Evolutionary conservation across 1,284 basidiomycete genomes (phyloP), one percentile per base, ranked within the genome.

Genomic region (Heterobasidion parviporum): DNA sequence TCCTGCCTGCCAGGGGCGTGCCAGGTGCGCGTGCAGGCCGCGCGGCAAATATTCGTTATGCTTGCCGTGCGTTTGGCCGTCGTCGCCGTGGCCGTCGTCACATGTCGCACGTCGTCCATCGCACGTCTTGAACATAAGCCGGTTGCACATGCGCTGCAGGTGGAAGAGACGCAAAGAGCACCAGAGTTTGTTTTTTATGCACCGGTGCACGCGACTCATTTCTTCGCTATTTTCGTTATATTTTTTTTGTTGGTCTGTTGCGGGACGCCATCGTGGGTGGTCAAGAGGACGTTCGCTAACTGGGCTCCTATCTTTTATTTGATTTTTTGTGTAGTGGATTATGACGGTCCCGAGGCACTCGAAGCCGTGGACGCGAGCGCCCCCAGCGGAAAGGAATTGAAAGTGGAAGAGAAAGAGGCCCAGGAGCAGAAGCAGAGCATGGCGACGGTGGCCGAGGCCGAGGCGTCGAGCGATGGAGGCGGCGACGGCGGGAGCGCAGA

Each of bases 341-440:
- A 85, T 85, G 87, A 89, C 64, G 84, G 80, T 1, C 69, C 74
- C 34, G 79, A 81, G 16, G 78, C 76, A 4, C 59, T 83, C 51
- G 75, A 68, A 61, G 50, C 57, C 47, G 57, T 60, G 56, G 58
- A 67, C 59, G 56, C 61, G 57, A 32, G 58, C 54, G 16, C 62
- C 56, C 36, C 66, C 20, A 41, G 38, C 32, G 34, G 53, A 48
- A 20, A 51, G 52, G 16, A 45, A 56, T 44, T 46, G 52, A 51
- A 59, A 46, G 18, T 18, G 8, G 50, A 48, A 54, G 59, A 52
- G 20, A 61, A 63, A 38, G 61, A 64, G 48, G 49, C 56, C 14
- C 60, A 64, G 59, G 50, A 44, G 32, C 46, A 41, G 47, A 33
- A 47, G 52, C 51, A 43, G 38, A 53, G 34, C 50, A 54, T 54